phyloP scores from a whole-genome alignment of 345 rosid species.

The Rhodamnia rubescens region DNA sequence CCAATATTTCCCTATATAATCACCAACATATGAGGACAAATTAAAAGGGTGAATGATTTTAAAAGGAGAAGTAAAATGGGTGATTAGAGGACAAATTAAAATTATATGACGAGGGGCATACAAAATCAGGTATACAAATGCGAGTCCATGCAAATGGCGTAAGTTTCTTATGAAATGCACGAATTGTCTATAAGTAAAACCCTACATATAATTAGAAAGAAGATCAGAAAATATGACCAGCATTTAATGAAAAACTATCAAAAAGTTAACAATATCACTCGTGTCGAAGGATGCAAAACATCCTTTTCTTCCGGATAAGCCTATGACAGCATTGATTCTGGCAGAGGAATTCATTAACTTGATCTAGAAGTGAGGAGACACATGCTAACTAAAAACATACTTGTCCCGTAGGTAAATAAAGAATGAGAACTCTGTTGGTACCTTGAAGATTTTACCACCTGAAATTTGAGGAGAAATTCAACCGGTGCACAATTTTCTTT shows the following conservation, averaged over 20 bases:
- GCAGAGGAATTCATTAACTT: background rate
- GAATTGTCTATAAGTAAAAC: no score
- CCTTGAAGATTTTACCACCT: background rate
- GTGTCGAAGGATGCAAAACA: background rate
- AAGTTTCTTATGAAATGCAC: background rate
- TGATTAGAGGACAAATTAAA: background rate
- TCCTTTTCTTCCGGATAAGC: background rate
- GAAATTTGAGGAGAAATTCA: background rate
- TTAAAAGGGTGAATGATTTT: background rate
- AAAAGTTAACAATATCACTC: rapidly evolving
- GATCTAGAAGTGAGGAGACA: background rate
- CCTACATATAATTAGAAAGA: no score
- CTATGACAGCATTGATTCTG: background rate
- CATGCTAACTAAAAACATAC: background rate
- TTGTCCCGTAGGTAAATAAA: no score
- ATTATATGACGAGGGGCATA: background rate
- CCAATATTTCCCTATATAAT: background rate
- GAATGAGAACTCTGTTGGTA: no score
- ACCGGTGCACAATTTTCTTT: background rate
- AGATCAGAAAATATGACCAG: background rate
- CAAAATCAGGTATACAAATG: background rate
- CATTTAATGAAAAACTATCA: background rate
- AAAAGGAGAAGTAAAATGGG: background rate
- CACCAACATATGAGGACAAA: background rate
- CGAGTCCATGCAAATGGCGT: background rate